Conservation (phyloP, 805 yeast genomes). For the Lipomyces mesembrius region DNA sequence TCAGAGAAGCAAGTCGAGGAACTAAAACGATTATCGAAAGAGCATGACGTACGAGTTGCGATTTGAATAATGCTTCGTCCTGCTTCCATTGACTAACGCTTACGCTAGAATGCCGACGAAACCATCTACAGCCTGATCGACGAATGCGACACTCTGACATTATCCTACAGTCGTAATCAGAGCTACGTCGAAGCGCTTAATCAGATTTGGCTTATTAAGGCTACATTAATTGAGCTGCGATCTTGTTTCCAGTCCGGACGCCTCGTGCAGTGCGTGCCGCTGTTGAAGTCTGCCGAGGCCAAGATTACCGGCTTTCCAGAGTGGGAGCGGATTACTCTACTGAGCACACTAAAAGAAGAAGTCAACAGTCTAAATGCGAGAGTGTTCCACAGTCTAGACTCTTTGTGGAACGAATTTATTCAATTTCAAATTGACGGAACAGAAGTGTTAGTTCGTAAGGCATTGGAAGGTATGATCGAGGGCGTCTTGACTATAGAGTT, state of each 20-base stretch:
- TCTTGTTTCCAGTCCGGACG: constrained; percentile 23
- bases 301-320: constrained; percentile 28
- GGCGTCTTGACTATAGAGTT: not conserved
- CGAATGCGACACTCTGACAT: constrained; percentile 13
- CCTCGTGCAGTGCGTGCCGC: constrained; percentile 25
- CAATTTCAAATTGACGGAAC: constrained; percentile 1
- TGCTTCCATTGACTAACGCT: not conserved
- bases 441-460: constrained; percentile 8
- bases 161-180: constrained; percentile 9
- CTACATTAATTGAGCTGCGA: constrained; percentile 30
- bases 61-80: not conserved
- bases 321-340: constrained; percentile 28
- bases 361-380: constrained; percentile 28
- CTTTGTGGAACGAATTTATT: constrained; percentile 23
- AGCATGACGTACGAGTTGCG: constrained; percentile 19
- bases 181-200: constrained; percentile 29
- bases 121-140: constrained; percentile 25
- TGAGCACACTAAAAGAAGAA: constrained; percentile 31
- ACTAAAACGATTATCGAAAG: constrained; percentile 15
- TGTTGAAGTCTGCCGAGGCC: constrained; percentile 28
- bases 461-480: constrained; percentile 4
- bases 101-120: constrained; percentile 32
- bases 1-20: constrained; percentile 17
- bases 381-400: constrained; percentile 27
- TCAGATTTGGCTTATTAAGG: constrained; percentile 31